A percentile compares a stretch with the other conserved stretches of the same genome.
These are phyloP conservation scores for Dictyostelium firmibasis DNA, from an alignment of 78 protist genomes.

Conservation along the genomic window DNA sequence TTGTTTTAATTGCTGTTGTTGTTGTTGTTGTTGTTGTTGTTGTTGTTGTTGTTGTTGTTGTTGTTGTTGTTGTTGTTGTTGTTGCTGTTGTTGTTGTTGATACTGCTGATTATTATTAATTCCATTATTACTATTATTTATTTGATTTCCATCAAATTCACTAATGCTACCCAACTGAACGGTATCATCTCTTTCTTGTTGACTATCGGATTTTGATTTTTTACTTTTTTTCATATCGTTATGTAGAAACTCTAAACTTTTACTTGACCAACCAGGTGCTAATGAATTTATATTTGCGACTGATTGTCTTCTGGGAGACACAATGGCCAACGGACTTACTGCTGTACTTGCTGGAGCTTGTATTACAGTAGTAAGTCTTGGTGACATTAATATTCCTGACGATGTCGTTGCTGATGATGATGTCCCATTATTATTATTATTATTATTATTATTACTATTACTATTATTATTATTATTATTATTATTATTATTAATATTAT, in stretches of 20 bases:
- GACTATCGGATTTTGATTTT: neutral
- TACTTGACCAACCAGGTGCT: conserved; percentile 9
- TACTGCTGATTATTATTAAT: too few relatives aligned
- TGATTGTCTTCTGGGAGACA: conserved; percentile 46
- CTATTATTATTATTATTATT: neutral
- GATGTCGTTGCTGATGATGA: neutral
- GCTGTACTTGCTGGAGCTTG: neutral
- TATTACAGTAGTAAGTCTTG: neutral
- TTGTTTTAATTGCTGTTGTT: neutral
- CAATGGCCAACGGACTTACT: neutral
- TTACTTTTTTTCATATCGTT: conserved; percentile 29
- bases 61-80: neutral
- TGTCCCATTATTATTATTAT: neutral
- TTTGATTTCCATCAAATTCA: neutral
- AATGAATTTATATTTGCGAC: conserved; percentile 4
- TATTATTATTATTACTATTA: neutral
- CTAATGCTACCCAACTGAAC: conserved; percentile 31
- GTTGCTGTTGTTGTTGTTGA: neutral
- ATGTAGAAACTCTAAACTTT: conserved; percentile 25
- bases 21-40: neutral
- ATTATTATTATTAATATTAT: neutral
- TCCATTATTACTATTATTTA: too few relatives aligned
- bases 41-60: neutral
- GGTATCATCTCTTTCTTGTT: conserved; percentile 32
- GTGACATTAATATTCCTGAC: conserved; percentile 2